Base-by-base conservation (phyloP, 345 rosid species). In the Hirschfeldia incana region DNA sequence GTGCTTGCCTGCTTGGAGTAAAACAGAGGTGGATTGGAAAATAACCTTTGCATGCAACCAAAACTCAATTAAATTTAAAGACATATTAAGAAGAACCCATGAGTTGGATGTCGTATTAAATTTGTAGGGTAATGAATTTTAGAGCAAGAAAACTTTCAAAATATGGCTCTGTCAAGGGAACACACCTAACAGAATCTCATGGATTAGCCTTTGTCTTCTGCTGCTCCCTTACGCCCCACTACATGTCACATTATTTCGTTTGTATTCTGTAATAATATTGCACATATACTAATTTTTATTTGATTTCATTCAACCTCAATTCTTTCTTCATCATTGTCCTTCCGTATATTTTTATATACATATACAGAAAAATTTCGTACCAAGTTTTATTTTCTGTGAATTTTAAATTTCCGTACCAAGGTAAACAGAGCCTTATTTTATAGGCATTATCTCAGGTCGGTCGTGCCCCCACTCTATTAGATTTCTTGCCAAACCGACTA, bases 101-200 rank as follows among this genome's bases (percentile, higher is more conserved):
- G 72, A 55, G 66, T 57, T 71, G 36, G 49, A 39, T 71, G 61
- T 78, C 34, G 67, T 71, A 70, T 64, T 53, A 10, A 78, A 55
- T 37, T 78, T 60, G 76, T 65, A 64, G 49, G 71, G 60, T 65
- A 64, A 17, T 36, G 70, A 61, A 44, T 61, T 61, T 61, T 36
- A 70, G 55, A 26, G 69, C 15, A 64, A 57, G 1, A 46, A 39
- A 55, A 71, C 16, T 72, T 72, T 46, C 72, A 72, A 65, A 78
- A 72, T 13, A 72, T 84, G 87, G 80, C 63, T 83, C 83, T 78
- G 73, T 78, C 88, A 84, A 83, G 88, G 90, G 90, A 83, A 85
- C 91, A 87, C 71, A 84, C 85, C 83, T 88, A 85, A 88, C 91
- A 83, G 89, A 86, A 86, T 88, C 90, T 86, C 83, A 83, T 49